Conservation (phyloP, 2,329 filamentous ascomycete species). For the Didymella lethalis region DNA sequence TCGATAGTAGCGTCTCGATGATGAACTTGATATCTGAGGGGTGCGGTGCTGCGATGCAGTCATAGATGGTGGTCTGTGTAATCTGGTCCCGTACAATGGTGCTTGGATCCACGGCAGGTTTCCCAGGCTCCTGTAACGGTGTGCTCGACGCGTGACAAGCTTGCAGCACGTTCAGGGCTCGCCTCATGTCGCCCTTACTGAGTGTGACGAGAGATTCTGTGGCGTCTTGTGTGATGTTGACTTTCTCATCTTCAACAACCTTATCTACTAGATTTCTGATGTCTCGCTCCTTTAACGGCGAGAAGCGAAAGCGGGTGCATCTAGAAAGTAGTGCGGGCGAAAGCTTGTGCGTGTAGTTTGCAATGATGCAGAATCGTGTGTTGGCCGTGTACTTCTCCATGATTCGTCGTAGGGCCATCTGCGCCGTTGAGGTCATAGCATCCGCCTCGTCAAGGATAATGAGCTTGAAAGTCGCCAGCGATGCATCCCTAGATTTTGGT, state of each 20-base stretch:
- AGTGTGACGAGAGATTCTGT: conserved; percentile 83
- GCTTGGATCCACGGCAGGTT: conserved; percentile 59
- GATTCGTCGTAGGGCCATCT: conserved; percentile 95
- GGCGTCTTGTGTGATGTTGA: conserved; percentile 83
- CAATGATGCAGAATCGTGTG: conserved; percentile 97
- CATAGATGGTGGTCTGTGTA: conserved; percentile 91
- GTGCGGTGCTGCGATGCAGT: conserved; percentile 94
- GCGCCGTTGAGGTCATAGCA: conserved; percentile 97
- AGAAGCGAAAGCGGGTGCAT: conserved; percentile 95
- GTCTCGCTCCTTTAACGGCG: conserved; percentile 86
- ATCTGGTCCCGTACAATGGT: conserved; percentile 81
- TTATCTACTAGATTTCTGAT: conserved; percentile 86
- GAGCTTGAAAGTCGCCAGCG: conserved; percentile 83
- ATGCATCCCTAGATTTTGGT: conserved; percentile 57
- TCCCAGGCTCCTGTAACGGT: conserved; percentile 60
- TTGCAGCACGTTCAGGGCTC: conserved; percentile 93
- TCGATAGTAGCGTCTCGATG: conserved; percentile 80
- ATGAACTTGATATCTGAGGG: conserved; percentile 88
- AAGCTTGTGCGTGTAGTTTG: conserved; percentile 98
- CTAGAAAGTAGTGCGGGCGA: conserved; percentile 90
- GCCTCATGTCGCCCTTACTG: conserved; percentile 94
- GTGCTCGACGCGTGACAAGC: conserved; percentile 93
- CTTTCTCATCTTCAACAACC: conserved; percentile 85
- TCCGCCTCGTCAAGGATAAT: conserved; percentile 99
- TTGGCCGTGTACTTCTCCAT: conserved; percentile 99